Percentiles rank a stretch among this genome's conserved stretches.
Conservation (phyloP, 164 flowering plant genomes). For the Cinnamomum chago region DNA sequence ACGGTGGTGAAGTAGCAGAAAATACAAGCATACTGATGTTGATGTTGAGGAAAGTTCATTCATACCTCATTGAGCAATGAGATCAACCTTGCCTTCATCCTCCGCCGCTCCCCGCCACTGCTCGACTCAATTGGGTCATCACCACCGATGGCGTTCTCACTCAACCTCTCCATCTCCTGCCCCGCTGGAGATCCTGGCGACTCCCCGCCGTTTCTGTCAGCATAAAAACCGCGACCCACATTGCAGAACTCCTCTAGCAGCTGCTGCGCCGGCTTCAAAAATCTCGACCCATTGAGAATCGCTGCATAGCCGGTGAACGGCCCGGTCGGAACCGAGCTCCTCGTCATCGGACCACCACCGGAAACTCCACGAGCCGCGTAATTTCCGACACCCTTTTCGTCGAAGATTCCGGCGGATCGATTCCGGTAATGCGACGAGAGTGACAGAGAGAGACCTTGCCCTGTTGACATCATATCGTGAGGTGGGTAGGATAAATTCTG, state of each 20-base stretch:
- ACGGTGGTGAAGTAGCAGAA: background rate
- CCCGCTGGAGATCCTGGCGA: slow-evolving; percentile 28
- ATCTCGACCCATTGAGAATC: slow-evolving; percentile 66
- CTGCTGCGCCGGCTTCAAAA: slow-evolving; percentile 78
- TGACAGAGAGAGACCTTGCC: slow-evolving; percentile 58
- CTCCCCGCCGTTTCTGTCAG: slow-evolving; percentile 22
- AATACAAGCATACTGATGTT: background rate
- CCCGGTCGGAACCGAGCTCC: slow-evolving; percentile 55
- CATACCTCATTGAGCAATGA: slow-evolving; percentile 78
- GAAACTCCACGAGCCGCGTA: slow-evolving; percentile 16
- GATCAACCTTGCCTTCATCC: slow-evolving; percentile 56
- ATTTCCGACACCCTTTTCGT: slow-evolving; percentile 14
- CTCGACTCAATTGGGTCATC: slow-evolving; percentile 15
- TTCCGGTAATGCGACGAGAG: slow-evolving; percentile 45
- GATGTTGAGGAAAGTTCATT: background rate
- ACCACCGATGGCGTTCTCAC: slow-evolving; percentile 11
- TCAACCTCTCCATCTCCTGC: slow-evolving; percentile 24
- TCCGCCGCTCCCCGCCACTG: slow-evolving; percentile 27
- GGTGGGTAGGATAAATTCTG: slow-evolving; percentile 12
- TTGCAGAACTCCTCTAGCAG: slow-evolving; percentile 67
- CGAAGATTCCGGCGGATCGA: slow-evolving; percentile 22
- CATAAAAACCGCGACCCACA: slow-evolving; percentile 28
- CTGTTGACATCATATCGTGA: slow-evolving; percentile 6
- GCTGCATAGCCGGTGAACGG: slow-evolving; percentile 88
- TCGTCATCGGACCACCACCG: slow-evolving; percentile 19